phyloP scores from a whole-genome alignment of 2,329 filamentous ascomycete genomes.

The Arachnomyces sp. region DNA sequence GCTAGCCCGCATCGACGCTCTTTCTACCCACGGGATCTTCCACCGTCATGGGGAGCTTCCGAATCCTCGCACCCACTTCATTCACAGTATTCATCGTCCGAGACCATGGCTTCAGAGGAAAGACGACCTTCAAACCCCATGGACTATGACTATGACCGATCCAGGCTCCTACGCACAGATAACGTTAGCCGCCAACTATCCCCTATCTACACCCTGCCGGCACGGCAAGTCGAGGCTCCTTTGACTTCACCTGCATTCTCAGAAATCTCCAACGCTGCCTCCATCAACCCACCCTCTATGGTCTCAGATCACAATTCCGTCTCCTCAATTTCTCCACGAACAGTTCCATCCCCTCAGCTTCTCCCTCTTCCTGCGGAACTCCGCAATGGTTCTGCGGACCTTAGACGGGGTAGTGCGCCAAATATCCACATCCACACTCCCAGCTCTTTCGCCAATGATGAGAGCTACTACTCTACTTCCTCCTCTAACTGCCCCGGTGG shows the following conservation, averaged over 20 bases:
- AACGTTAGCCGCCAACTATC: constrained; percentile 23
- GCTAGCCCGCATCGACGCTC: constrained; percentile 10
- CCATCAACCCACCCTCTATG: constrained; percentile 58
- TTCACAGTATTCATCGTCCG: constrained; percentile 8
- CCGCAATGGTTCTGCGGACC: constrained; percentile 30
- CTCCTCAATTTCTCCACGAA: constrained; percentile 52
- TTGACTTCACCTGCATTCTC: constrained; percentile 58
- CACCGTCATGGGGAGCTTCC: constrained; percentile 8
- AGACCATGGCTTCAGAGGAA: constrained; percentile 15
- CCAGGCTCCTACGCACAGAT: constrained; percentile 6
- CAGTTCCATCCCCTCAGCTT: constrained; percentile 33
- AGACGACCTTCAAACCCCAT: constrained; percentile 17
- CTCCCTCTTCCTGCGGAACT: constrained; percentile 36
- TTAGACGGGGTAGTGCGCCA: constrained; percentile 24
- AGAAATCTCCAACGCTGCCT: constrained; percentile 50
- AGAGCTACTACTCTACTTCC: constrained; percentile 11
- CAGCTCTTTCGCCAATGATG: constrained; percentile 11
- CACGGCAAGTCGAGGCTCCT: constrained; percentile 43
- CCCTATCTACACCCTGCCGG: constrained; percentile 31
- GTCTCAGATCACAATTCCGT: constrained; percentile 61
- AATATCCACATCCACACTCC: constrained; percentile 13
- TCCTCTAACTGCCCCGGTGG: constrained; percentile 14
- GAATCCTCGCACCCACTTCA: constrained; percentile 7
- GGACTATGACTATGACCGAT: constrained; percentile 1
- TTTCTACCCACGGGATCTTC: constrained; percentile 16